These are phyloP conservation scores for Coemansia sp. DNA, from an alignment of 192 early-diverging fungal species.

Conservation along the genomic window DNA sequence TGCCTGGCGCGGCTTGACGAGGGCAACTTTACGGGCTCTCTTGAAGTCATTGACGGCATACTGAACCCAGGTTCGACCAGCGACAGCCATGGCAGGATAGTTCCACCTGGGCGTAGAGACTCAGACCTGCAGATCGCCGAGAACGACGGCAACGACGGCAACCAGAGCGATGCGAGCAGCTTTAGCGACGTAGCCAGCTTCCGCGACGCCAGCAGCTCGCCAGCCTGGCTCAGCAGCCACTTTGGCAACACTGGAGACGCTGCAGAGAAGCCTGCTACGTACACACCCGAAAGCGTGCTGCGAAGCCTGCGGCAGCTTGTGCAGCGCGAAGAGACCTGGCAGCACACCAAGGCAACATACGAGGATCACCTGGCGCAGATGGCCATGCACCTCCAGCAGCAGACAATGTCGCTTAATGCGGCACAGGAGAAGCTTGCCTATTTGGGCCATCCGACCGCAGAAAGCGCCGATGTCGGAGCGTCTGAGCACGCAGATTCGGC, in stretches of 20 bases:
- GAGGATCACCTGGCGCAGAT: slow-evolving; percentile 43
- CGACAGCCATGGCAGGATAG: background rate
- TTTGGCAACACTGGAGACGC: background rate
- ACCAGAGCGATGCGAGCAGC: slow-evolving; percentile 31
- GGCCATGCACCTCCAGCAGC: slow-evolving; percentile 37
- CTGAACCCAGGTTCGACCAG: slow-evolving; percentile 5
- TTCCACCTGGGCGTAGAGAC: background rate
- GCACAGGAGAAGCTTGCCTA: slow-evolving; percentile 16
- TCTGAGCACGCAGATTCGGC: slow-evolving; percentile 1
- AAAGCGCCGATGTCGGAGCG: background rate
- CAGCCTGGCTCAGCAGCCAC: slow-evolving; percentile 21
- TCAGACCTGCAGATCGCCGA: background rate
- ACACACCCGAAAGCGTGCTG: slow-evolving; percentile 26
- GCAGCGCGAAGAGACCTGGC: slow-evolving; percentile 34
- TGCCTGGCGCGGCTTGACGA: slow-evolving; percentile 32
- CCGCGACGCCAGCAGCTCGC: slow-evolving; percentile 49
- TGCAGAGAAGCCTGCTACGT: background rate
- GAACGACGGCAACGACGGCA: slow-evolving; percentile 3
- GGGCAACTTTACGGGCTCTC: slow-evolving; percentile 36
- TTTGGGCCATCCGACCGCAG: slow-evolving; percentile 4
- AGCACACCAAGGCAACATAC: slow-evolving; percentile 22
- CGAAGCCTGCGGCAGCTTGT: slow-evolving; percentile 32
- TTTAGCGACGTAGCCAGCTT: slow-evolving; percentile 41
- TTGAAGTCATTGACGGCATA: slow-evolving; percentile 22
- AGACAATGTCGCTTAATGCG: slow-evolving; percentile 17